Evolutionary conservation across 192 early-diverging fungal genomes (phyloP), one percentile per base, ranked within the genome.

Genomic region (Backusella mclennaniae): DNA sequence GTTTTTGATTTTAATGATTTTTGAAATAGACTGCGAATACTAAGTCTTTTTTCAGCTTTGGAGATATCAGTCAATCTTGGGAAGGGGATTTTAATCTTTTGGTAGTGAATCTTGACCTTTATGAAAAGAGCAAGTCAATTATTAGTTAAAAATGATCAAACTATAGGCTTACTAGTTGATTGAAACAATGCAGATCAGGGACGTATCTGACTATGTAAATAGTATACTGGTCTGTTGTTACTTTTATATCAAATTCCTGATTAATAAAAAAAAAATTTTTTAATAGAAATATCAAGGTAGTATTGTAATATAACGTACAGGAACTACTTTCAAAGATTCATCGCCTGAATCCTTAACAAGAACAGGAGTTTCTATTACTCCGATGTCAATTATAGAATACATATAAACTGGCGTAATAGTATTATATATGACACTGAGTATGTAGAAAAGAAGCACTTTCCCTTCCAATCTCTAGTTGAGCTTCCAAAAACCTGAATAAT

Each of bases 121-220:
- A 38, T 14, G 12, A 35, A 19, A 7, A 53, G 15, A 39, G 31
- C 6, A 33, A 73, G 12, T 36, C 9, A 23, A 14, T 26, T 4
- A 11, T 23, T 41, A 56, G 21, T 36, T 39, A 21, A 3, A 38
- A 2, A 6, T 4, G 9, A 31, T 35, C 2, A 19, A 0, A 23
- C 7, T 8, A 1, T 21, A 7, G 12, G 6, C 41, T 39, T 80
- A 88, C 87, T 70, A 85, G 76, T 59, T 82, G 82, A 66, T 88
- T 80, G 81, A 88, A 85, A n/a, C 84, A 82, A 35, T 83, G 36
- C 76, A 88, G 79, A 69, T 88, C 87, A 31, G 84, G 77, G 42
- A 88, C 82, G 69, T 83, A 83, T 35, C 87, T 79, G 38, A 80
- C 76, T 11, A 88, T 75, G 8, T 73, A 73, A n/a, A 85, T 63